Evolutionary conservation across 2,329 filamentous ascomycete species (phyloP), one percentile per base, ranked within the genome.

Genomic region (Pseudocercospora macadamiae): DNA sequence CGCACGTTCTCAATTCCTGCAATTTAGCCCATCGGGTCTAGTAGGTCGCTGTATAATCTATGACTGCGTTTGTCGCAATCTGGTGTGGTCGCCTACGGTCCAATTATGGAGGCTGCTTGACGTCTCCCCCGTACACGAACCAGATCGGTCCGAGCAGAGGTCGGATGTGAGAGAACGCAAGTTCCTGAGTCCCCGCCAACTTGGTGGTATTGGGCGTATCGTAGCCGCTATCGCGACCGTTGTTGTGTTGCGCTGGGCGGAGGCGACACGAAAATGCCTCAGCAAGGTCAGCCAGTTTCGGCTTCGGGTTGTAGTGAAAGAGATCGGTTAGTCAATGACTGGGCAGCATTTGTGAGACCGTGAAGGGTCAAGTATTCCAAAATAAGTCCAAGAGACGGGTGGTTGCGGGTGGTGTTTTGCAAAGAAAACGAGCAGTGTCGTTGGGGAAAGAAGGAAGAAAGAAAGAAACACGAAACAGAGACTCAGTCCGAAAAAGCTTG

Each of bases 61-160:
- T 39, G 59, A 55, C 37, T 56, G 37, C 48, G 36, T 32, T 32
- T 25, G 45, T 47, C 55, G 57, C 53, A 59, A 58, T 59, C 45
- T 53, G 42, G 42, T 25, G 7, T 53, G 42, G 23, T n/a, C 44
- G 25, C 23, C 14, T 28, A 68, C 76, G 76, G 76, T 70, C 82
- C 77, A 93, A 80, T 97, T 97, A 97, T 84, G 93, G 93, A 76
- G 95, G 93, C 81, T 96, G 93, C 83, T 92, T 95, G 64, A 73
- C 68, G 83, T 95, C 91, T 82, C 92, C 90, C 89, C 93, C 93
- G 83, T 88, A 88, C 79, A 93, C 93, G 87, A 96, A 92, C 92
- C 92, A 91, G 83, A 88, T 87, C 79, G 92, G 93, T 83, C 91
- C 91, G 77, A 93, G 88, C 82, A 96, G 90, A 86, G 91, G 93